Base-by-base conservation (phyloP, 2,329 filamentous ascomycete genomes). In the Pyricularia pennisetigena region DNA sequence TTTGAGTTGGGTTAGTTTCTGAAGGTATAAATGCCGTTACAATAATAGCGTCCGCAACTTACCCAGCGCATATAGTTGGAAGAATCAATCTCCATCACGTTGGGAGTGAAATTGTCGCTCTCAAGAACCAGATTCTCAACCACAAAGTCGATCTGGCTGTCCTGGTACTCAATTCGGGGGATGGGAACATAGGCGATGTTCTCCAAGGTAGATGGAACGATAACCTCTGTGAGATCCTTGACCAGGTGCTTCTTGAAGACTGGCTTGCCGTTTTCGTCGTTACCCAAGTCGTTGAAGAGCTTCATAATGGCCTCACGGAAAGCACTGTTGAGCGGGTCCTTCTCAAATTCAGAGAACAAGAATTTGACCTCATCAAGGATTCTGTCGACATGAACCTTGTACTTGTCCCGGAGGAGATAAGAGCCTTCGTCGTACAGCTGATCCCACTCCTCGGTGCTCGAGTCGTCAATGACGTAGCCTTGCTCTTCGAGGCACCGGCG, bases 121-220 rank as follows among this genome's bases (percentile, higher is more conserved):
- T 99, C 95, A 67, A 99, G 86, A 64, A 97, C 90, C 12, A 99
- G 82, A 78, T 99, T 99, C 82, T 99, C 95, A 63, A 99, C 86
- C 65, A 98, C 86, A 65, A 90, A 90, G 78, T 99, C 95, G 67
- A 97, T 83, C 83, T 90, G 88, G 2, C 86, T 84, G 73, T 98
- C 95, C 1, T 88, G 90, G 75, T 93, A 95, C 81, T 99, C 95
- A 70, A 99, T 97, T 68, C 95, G 91, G 26, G 95, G 95, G 66
- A 99, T 87, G 4, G 72, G 95, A 93, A 99, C 86, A 78, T 99
- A 99, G 70, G 92, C 90, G 68, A 95, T 83, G 72, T 89, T 92
- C 82, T 96, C 91, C 72, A 99, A 90, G 68, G 92, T 80, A 12
- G 84, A 87, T 1, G 95, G 95, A 8, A 99, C 76, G 72, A 99